A percentile compares a stretch with the other conserved stretches of the same genome.
Conservation (phyloP, 2,329 filamentous ascomycete genomes). For the Tolypocladium ovalisporum region DNA sequence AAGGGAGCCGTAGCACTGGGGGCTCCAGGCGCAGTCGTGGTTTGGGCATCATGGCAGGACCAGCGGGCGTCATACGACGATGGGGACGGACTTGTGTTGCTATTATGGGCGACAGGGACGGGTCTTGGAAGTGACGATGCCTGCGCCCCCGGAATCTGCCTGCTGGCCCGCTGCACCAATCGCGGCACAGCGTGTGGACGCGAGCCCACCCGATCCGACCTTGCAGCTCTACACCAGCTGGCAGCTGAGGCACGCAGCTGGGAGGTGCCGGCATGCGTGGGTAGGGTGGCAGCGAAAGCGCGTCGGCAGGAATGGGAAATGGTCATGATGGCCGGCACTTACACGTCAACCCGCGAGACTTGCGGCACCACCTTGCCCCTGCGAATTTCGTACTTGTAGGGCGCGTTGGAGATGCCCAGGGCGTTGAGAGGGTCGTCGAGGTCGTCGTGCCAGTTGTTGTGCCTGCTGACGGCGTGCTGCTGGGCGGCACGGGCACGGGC, state of each 20-base stretch:
- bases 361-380: conserved; percentile 20
- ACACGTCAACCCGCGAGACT: conserved; percentile 13
- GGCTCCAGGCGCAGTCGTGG: neutral
- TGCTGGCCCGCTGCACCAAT: neutral
- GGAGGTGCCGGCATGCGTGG: neutral
- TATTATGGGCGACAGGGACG: neutral
- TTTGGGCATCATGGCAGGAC: neutral
- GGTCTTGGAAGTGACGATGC: neutral
- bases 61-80: neutral
- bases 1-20: neutral
- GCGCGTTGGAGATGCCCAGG: conserved; percentile 13
- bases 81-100: neutral
- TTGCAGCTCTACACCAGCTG: too few relatives aligned
- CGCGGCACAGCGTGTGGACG: neutral
- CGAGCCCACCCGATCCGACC: neutral
- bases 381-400: conserved; percentile 18
- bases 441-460: conserved; percentile 2
- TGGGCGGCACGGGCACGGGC: neutral
- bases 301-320: neutral
- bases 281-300: neutral
- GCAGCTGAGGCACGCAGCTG: neutral
- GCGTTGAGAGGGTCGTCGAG: conserved; percentile 17
- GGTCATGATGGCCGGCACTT: conserved; percentile 8
- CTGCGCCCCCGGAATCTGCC: neutral
- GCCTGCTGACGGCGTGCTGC: neutral